Evolutionary conservation across 2,329 filamentous ascomycete genomes (phyloP), one percentile per base, ranked within the genome.

Genomic region (Sporothrix globosa): DNA sequence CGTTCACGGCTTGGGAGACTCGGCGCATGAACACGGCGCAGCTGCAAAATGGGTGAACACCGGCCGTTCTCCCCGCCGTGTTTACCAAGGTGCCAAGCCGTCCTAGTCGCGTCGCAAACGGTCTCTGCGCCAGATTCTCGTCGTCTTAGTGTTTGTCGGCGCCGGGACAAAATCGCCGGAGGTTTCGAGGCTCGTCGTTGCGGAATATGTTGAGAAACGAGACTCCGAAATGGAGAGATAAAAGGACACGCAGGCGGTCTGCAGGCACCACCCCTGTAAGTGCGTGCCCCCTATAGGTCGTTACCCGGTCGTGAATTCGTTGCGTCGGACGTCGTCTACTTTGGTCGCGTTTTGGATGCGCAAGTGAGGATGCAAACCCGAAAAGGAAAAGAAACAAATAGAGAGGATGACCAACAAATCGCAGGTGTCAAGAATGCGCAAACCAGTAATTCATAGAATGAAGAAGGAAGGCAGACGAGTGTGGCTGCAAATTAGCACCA

Each of bases 211-310:
- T 7, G 46, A 24, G 24, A 54, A 63, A 27, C 2, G 30, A 46
- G 19, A 41, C 11, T 39, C 27, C n/a, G 14, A 69, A 21, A 61
- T 19, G 34, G 30, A 27, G 60, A 69, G 19, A 30, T 7, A 41
- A 52, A 52, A 69, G 67, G 68, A 63, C 68, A 69, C 68, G 68
- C 56, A 69, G 46, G 39, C 56, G 46, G 53, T 50, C 39, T 30
- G 53, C 53, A 58, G 67, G 27, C 41, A 21, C 54, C 14, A 13
- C 67, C 67, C 67, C 67, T 69, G 56, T 63, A 54, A 54, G 56
- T 54, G 68, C 56, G 34, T 46, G 39, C 21, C 58, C 58, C 34
- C n/a, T 53, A 48, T 30, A 11, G 53, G 67, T 52, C 44, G 54
- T 61, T 50, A 54, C 56, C 30, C 19, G 44, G 67, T 69, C 67